Conservation (phyloP, 2,329 filamentous ascomycete genomes). For the Fusarium sp. region DNA sequence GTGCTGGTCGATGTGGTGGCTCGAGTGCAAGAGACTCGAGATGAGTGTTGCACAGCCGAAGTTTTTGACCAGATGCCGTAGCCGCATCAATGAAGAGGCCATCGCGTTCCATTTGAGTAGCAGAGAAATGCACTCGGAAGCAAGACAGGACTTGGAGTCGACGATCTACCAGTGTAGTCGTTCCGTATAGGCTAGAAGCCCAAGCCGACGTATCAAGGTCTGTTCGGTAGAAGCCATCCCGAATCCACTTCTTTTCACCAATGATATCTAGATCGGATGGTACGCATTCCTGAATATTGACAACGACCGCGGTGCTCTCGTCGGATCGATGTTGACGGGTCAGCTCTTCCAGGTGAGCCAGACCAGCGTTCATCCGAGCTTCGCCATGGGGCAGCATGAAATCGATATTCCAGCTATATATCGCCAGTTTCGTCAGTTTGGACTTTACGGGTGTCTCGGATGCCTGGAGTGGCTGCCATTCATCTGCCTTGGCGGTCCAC, state of each 20-base stretch:
- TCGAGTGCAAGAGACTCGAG: constrained; percentile 64
- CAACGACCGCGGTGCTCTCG: constrained; percentile 47
- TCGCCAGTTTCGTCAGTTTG: constrained; percentile 39
- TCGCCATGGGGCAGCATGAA: constrained; percentile 49
- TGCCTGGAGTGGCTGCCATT: not conserved
- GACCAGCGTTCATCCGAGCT: constrained; percentile 48
- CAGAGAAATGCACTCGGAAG: constrained; percentile 63
- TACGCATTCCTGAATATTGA: constrained; percentile 66
- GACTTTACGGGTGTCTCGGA: rapidly evolving
- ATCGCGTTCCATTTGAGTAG: constrained; percentile 63
- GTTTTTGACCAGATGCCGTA: constrained; percentile 15
- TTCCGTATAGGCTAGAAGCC: constrained; percentile 61
- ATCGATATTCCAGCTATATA: constrained; percentile 53
- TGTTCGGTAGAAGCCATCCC: constrained; percentile 58
- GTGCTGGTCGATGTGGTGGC: constrained; percentile 60
- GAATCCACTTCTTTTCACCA: constrained; percentile 58
- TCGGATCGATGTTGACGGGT: constrained; percentile 1
- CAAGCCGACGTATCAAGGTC: constrained; percentile 58
- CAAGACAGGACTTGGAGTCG: constrained; percentile 55
- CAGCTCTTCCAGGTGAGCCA: constrained; percentile 43
- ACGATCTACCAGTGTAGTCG: constrained; percentile 62
- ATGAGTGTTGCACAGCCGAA: constrained; percentile 67
- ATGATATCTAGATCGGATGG: constrained; percentile 58
- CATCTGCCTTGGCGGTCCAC: not conserved
- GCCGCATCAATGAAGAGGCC: constrained; percentile 65